phyloP scores from a whole-genome alignment of 257 asterid species.

The Lycium barbarum region DNA sequence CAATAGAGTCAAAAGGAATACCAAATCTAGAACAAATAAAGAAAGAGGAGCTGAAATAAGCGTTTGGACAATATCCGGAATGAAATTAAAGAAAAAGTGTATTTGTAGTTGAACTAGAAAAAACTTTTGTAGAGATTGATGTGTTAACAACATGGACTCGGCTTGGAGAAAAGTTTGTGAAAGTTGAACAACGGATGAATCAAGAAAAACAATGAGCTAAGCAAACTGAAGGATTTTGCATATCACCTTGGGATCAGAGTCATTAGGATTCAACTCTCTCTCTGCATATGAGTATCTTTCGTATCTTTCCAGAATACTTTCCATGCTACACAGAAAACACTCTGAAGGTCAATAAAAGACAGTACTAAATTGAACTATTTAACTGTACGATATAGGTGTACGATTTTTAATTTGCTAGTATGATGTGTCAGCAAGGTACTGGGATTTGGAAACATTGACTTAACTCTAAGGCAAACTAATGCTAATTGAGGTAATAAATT shows the following conservation, averaged over 20 bases:
- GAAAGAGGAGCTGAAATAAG: background rate
- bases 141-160: background rate
- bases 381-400: background rate
- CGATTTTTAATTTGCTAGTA: background rate
- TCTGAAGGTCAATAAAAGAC: background rate
- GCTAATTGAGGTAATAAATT: no score
- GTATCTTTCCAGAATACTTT: slow-evolving; percentile 62
- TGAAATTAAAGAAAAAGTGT: background rate
- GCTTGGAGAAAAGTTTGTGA: background rate
- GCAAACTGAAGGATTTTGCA: background rate
- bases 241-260: slow-evolving; percentile 53
- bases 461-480: no score
- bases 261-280: slow-evolving; percentile 36
- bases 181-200: background rate
- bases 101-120: background rate
- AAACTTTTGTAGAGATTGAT: background rate
- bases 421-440: background rate
- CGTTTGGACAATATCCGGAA: background rate
- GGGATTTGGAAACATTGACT: background rate
- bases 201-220: background rate
- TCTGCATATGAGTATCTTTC: slow-evolving; percentile 60
- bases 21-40: background rate
- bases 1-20: background rate
- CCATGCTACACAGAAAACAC: slow-evolving; percentile 59
- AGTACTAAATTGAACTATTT: background rate